These are phyloP conservation scores for Cadophora sp. DNA, from an alignment of 2,329 filamentous ascomycete genomes.

Conservation along the genomic window DNA sequence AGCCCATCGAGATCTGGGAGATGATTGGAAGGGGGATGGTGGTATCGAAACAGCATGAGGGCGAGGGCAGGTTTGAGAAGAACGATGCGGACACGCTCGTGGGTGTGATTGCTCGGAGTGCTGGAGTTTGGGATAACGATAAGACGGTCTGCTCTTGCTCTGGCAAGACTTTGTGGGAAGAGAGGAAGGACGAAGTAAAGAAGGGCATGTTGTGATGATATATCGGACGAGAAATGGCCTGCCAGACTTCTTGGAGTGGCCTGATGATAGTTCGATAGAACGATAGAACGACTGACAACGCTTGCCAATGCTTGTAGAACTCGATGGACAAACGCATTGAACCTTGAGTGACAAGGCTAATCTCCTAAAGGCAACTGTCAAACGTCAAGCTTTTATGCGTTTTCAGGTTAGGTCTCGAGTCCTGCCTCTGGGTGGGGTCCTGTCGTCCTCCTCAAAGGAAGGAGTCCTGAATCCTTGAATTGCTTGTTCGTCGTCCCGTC, in stretches of 20 bases:
- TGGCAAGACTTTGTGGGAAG: conserved; percentile 98
- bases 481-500: conserved; percentile 34
- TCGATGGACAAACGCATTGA: conserved; percentile 8
- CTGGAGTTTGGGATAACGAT: conserved; percentile 98
- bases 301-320: conserved; percentile 12
- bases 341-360: conserved; percentile 23
- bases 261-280: conserved; percentile 27
- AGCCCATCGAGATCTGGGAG: conserved; percentile 89
- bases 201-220: conserved; percentile 83
- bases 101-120: conserved; percentile 92
- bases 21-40: conserved; percentile 93
- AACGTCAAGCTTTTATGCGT: conserved; percentile 38
- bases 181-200: conserved; percentile 85
- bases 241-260: conserved; percentile 16
- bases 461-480: conserved; percentile 18
- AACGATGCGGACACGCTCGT: conserved; percentile 88
- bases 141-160: conserved; percentile 98
- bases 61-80: conserved; percentile 63
- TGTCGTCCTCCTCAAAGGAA: too few relatives aligned
- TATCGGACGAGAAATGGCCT: conserved; percentile 35
- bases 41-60: conserved; percentile 71
- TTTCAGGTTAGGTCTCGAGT: conserved; percentile 34
- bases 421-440: conserved; percentile 23
- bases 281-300: background rate
- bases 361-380: conserved; percentile 33